Base-by-base conservation (phyloP, 495 filamentous ascomycete genomes). In the Cercophora scortea region DNA sequence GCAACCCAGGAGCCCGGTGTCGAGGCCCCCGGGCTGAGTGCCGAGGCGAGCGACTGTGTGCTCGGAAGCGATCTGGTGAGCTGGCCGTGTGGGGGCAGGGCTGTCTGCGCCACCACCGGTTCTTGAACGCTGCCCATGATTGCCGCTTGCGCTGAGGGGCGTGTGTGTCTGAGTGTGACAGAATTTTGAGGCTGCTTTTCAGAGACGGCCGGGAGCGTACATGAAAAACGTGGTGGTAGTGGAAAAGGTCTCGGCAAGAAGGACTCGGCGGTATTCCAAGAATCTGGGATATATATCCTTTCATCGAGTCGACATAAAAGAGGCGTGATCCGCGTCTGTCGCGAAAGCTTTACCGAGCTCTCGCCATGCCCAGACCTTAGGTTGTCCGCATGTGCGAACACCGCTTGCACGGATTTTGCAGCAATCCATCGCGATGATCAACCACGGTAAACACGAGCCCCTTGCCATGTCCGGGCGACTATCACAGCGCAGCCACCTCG, bases 31-130 rank as follows among this genome's bases (percentile, higher is more conserved):
- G 61, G 56, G 25, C 61, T 64, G 19, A 45, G n/a, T n/a, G 54
- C 42, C 2, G 63, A 63, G 3, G 52, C 51, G 11, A 63, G 32
- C 13, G 63, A 66, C 11, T 63, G 63, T 2, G 51, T 53, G 49
- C 63, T 61, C 13, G 63, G 61, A 9, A 52, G 47, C 8, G 61
- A 62, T 47, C 54, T 48, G 10, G 45, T 32, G 1, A 61, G 55
- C 3, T 35, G 52, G 40, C 52, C 36, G 16, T 42, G 45, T 42
- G 50, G 34, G 9, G 49, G 44, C 0, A 49, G 12, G 4, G 15
- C 47, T 9, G 47, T 13, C 42, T 32, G 45, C 32, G 49, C 18
- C 8, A 15, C 45, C n/a, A 49, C 45, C 1, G 45, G n/a, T 8
- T 18, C 17, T n/a, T 8, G 35, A 33, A 36, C 45, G 16, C 16